phyloP scores from a whole-genome alignment of 1,284 basidiomycete genomes.

The Pseudozyma hubeiensis region DNA sequence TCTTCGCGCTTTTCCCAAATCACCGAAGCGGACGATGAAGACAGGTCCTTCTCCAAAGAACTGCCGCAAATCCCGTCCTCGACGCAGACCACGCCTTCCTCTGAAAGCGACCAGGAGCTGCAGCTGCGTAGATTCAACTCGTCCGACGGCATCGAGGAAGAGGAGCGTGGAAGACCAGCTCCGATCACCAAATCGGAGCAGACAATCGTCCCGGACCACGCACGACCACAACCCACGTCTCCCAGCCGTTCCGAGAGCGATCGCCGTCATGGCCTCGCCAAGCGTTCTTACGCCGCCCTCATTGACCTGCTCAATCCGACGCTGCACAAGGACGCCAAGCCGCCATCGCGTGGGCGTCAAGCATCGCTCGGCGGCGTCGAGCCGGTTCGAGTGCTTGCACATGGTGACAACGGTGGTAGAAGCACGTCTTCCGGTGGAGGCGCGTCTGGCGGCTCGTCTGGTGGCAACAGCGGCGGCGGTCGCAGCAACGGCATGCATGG shows the following conservation, averaged over 20 bases:
- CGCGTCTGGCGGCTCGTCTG: slow-evolving; percentile 1
- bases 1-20: slow-evolving; percentile 47
- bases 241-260: slow-evolving; percentile 24
- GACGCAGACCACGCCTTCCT: slow-evolving; percentile 5
- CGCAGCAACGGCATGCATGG: slow-evolving; percentile 15
- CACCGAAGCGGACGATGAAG: slow-evolving; percentile 45
- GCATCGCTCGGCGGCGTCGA: slow-evolving; percentile 5
- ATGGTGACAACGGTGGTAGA: slow-evolving; percentile 30
- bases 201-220: not conserved
- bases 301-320: slow-evolving; percentile 47
- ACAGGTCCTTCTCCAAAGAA: slow-evolving; percentile 37
- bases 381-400: slow-evolving; percentile 10
- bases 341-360: slow-evolving; percentile 11
- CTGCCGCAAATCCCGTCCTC: slow-evolving; percentile 15
- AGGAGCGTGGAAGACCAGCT: not conserved
- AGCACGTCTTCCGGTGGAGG: slow-evolving; percentile 15
- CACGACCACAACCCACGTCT: slow-evolving; percentile 6
- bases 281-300: slow-evolving; percentile 45
- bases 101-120: slow-evolving; percentile 29
- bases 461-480: slow-evolving; percentile 10
- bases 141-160: not conserved
- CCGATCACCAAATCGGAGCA: not conserved
- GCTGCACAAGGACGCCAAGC: slow-evolving; percentile 36
- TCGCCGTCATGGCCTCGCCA: slow-evolving; percentile 37
- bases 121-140: slow-evolving; percentile 11